Conservation (phyloP, 148 eudicot species). For the Rhododendron ovatum region DNA sequence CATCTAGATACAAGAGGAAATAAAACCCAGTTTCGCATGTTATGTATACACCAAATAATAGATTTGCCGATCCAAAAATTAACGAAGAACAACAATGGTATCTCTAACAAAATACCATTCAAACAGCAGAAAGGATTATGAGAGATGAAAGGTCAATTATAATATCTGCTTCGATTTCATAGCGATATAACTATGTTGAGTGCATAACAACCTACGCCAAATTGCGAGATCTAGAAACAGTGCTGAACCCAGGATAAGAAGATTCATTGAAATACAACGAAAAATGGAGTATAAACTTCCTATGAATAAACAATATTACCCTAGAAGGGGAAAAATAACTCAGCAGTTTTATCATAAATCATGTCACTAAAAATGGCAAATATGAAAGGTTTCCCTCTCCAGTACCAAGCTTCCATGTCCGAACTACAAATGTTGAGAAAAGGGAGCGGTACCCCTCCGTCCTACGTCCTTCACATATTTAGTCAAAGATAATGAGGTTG, state of each 20-base stretch:
- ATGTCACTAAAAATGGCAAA: no score
- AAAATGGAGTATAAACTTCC: not conserved
- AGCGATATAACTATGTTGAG: not conserved
- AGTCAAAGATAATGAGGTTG: not conserved
- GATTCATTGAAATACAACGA: not conserved
- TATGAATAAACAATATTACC: not conserved
- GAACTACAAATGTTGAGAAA: not conserved
- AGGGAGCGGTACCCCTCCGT: not conserved
- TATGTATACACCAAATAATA: not conserved
- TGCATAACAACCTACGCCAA: not conserved
- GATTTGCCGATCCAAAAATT: not conserved
- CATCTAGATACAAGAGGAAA: not conserved
- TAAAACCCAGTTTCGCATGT: no score
- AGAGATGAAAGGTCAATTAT: not conserved
- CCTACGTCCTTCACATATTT: not conserved
- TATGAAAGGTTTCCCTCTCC: not conserved
- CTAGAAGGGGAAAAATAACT: not conserved
- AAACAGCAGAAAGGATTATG: not conserved
- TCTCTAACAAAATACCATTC: not conserved
- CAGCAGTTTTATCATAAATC: not conserved
- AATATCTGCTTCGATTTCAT: not conserved
- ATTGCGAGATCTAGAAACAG: not conserved
- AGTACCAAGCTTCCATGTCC: not conserved
- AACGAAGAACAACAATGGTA: not conserved
- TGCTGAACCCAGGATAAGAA: not conserved